phyloP scores from a whole-genome alignment of 2,329 filamentous ascomycete genomes.

The Scleromitrula shiraiana region DNA sequence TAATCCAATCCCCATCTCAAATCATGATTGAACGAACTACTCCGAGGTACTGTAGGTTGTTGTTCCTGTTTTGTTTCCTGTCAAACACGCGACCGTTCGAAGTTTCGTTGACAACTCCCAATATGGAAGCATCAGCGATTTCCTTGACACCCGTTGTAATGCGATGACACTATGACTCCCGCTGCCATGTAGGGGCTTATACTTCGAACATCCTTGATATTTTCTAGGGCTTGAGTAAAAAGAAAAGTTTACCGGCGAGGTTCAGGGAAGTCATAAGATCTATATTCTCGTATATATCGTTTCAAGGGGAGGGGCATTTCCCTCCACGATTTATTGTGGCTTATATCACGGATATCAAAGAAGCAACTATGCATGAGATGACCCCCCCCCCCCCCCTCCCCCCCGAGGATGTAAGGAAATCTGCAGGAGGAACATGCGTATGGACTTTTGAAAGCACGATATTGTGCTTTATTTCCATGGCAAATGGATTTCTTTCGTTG shows the following conservation, averaged over 20 bases:
- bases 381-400: too few species aligned
- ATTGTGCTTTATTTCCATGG: background rate
- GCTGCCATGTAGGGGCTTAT: conserved; percentile 7
- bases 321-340: too few species aligned
- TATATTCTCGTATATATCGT: background rate
- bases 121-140: conserved; percentile 8
- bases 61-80: background rate
- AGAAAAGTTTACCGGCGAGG: too few species aligned
- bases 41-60: background rate
- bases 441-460: conserved; percentile 4
- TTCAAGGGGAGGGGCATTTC: too few species aligned
- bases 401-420: background rate
- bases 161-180: conserved; percentile 8
- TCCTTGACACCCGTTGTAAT: conserved; percentile 8
- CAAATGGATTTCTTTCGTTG: background rate
- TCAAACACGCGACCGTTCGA: background rate
- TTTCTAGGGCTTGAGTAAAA: too few species aligned
- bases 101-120: conserved; percentile 1
- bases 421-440: conserved; percentile 1
- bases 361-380: conserved; percentile 3
- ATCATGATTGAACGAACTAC: too few species aligned
- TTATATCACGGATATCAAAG: background rate
- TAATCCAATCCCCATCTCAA: too few species aligned
- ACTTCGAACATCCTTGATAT: background rate
- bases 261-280: too few species aligned